Evolutionary conservation across 2,329 filamentous ascomycete genomes (phyloP).

Genomic region (Neofusicoccum sp.): DNA sequence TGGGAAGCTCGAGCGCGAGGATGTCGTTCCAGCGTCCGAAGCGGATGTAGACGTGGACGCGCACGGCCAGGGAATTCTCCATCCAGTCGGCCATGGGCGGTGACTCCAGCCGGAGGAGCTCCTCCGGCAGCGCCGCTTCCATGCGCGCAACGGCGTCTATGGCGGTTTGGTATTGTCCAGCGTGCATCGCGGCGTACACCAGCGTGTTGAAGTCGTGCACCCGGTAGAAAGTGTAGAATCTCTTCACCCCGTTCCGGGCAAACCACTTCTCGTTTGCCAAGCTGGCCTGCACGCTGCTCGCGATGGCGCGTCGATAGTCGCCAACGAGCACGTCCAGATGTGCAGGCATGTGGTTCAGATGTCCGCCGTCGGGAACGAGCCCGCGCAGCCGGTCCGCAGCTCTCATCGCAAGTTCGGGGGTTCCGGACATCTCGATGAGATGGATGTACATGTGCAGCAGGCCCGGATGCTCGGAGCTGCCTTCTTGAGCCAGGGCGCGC

Average conservation of each 20-base stretch:
- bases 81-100: constrained; percentile 79
- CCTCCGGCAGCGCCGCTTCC: constrained; percentile 62
- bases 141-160: constrained; percentile 60
- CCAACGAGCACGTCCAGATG: constrained; percentile 74
- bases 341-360: constrained; percentile 73
- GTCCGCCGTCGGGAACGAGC: constrained; percentile 67
- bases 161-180: constrained; percentile 62
- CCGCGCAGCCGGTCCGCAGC: constrained; percentile 62
- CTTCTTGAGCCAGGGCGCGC: constrained; percentile 51
- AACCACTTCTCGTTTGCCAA: constrained; percentile 67
- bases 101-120: constrained; percentile 61
- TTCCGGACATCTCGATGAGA: constrained; percentile 72
- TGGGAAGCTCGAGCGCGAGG: constrained; percentile 55
- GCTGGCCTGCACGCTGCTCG: constrained; percentile 66
- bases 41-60: constrained; percentile 67
- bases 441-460: constrained; percentile 75
- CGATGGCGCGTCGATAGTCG: constrained; percentile 65
- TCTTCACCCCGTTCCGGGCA: constrained; percentile 56
- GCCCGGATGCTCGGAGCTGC: constrained; percentile 61
- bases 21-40: constrained; percentile 73
- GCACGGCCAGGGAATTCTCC: constrained; percentile 67
- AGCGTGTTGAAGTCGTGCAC: constrained; percentile 73
- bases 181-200: constrained; percentile 76
- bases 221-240: constrained; percentile 77
- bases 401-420: constrained; percentile 61